phyloP scores from a whole-genome alignment of 2,329 filamentous ascomycete genomes.

The Falciphora oryzae region DNA sequence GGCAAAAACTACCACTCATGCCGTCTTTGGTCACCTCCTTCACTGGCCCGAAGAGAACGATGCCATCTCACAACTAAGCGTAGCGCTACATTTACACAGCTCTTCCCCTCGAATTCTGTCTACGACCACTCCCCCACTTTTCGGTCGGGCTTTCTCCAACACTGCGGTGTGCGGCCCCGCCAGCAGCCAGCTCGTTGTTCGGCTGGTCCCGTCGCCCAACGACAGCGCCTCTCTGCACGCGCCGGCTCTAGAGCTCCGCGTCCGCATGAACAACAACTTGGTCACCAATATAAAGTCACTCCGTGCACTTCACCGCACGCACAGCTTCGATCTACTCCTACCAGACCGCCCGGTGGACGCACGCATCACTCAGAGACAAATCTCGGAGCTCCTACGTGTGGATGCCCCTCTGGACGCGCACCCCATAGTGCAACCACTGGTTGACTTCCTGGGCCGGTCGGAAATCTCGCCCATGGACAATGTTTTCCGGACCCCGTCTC shows the following conservation, averaged over 20 bases:
- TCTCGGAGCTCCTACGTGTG: constrained; percentile 23
- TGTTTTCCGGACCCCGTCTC: constrained; percentile 41
- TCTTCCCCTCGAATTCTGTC: constrained; percentile 26
- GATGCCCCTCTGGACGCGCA: constrained; percentile 15
- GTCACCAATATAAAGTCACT: constrained; percentile 25
- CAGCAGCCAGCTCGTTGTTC: constrained; percentile 36
- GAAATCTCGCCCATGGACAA: constrained; percentile 41
- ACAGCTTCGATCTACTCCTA: constrained; percentile 38
- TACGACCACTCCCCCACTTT: constrained; percentile 42
- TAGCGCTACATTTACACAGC: constrained; percentile 4
- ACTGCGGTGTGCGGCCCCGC: constrained; percentile 21
- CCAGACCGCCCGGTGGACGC: constrained; percentile 42
- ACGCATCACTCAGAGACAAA: constrained; percentile 36
- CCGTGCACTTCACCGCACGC: constrained; percentile 31
- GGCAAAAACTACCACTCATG: constrained; percentile 16
- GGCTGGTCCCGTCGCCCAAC: constrained; percentile 36
- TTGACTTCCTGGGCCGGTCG: constrained; percentile 37
- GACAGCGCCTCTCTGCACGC: constrained; percentile 10
- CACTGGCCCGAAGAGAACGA: constrained; percentile 20
- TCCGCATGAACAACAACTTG: constrained; percentile 29
- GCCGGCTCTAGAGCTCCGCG: constrained; percentile 31
- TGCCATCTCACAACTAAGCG: not conserved
- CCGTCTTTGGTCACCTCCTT: constrained; percentile 48
- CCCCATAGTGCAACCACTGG: constrained; percentile 27
- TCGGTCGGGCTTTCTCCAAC: constrained; percentile 33